Base-by-base conservation (phyloP, 2,329 filamentous ascomycete species). In the Diaporthe vaccinii region DNA sequence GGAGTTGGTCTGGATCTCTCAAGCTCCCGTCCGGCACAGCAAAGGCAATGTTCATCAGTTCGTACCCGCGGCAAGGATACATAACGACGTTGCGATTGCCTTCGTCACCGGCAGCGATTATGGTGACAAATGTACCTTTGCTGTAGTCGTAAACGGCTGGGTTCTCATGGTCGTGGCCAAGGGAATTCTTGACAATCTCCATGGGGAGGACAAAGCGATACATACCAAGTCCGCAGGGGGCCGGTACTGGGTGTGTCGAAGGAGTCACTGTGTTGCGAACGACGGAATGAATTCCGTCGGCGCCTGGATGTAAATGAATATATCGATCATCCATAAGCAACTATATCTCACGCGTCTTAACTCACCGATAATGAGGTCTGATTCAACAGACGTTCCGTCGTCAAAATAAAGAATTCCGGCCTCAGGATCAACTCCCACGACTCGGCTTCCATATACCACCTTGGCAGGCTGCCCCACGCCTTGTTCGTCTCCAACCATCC, bases 41-140 rank as follows among this genome's bases (percentile, higher is more conserved):
- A 61, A 41, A 61, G 58, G 58, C 58, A 41, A 61, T 61, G 58
- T 61, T 61, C 58, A 61, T 61, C 34, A 41, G 22, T 41, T 41
- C 36, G 34, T 61, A 3, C n/a, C 36, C 58, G 34, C 58, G 58
- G 36, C 22, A 25, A 0, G 58, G 58, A 61, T 61, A 61, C 58
- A 61, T 61, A 2, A 41, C 22, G 58, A 61, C 58, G 34, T 61
- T 61, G 58, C 58, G 58, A 39, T 59, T 59, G 57, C 58, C 58
- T 25, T 39, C 20, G n/a, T 61, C 58, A 61, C 58, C 58, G 22
- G 58, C 58, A 41, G 58, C 36, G 5, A 61, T 17, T 4, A 61
- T 12, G 58, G 4, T 17, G 34, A 28, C 36, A 41, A 61, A 61
- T 41, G 58, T 15, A 20, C 58, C 58, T 41, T 41, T 8, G 34